Evolutionary conservation across 1,284 basidiomycete species (phyloP).

Genomic region (Apiotrichum mycotoxinovorans): DNA sequence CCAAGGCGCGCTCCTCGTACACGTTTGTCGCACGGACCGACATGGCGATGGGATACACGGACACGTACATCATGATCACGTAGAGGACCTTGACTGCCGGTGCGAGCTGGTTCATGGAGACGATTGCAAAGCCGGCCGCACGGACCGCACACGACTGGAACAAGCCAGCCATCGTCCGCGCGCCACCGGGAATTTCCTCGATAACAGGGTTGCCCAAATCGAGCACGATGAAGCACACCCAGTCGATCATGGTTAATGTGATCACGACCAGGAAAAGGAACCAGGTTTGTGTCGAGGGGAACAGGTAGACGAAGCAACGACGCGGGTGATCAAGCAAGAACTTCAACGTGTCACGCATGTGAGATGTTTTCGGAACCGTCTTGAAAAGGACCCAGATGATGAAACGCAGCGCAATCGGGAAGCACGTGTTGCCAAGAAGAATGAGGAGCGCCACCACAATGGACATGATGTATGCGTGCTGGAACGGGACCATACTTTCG

Average conservation of each 20-base stretch:
- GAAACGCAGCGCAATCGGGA: conserved; percentile 68
- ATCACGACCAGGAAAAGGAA: conserved; percentile 69
- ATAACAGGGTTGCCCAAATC: conserved; percentile 78
- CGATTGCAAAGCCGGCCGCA: conserved; percentile 79
- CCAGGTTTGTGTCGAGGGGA: conserved; percentile 95
- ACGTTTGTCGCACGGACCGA: conserved; percentile 97
- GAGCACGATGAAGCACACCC: conserved; percentile 80
- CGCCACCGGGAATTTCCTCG: conserved; percentile 65
- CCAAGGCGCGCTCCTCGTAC: conserved; percentile 85
- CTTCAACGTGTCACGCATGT: conserved; percentile 72
- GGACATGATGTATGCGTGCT: conserved; percentile 77
- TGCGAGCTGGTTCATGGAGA: conserved; percentile 66
- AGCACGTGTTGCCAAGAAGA: conserved; percentile 86
- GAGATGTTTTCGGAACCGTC: conserved; percentile 59
- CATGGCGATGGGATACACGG: conserved; percentile 56
- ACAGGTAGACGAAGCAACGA: conserved; percentile 85
- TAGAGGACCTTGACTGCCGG: conserved; percentile 83
- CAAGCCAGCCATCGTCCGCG: conserved; percentile 62
- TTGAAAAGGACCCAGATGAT: conserved; percentile 71
- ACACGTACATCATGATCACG: conserved; percentile 71
- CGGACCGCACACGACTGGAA: conserved; percentile 74
- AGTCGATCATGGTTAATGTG: conserved; percentile 75
- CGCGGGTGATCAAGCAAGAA: conserved; percentile 92
- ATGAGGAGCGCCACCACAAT: conserved; percentile 62
- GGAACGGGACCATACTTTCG: conserved; percentile 82